Conservation (phyloP, 352 stramenopile species). For the Phytophthora sp. region DNA sequence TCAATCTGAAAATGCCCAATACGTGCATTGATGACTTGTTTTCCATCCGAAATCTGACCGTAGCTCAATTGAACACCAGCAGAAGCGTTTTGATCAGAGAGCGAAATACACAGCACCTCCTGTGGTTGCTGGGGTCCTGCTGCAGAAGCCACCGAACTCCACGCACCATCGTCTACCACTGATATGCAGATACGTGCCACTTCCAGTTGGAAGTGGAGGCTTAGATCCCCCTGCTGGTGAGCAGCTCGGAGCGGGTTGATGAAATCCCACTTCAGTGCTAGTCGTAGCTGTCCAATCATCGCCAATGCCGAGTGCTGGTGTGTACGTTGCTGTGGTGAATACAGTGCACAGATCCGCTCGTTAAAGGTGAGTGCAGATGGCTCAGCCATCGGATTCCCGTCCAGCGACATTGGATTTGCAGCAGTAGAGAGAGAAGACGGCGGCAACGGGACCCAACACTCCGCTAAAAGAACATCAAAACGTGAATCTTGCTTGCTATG, state of each 20-base stretch:
- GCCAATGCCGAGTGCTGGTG: conserved; percentile 44
- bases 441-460: conserved; percentile 80
- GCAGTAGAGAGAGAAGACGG: conserved; percentile 38
- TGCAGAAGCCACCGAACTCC: conserved; percentile 33
- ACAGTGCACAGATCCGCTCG: conserved; percentile 74
- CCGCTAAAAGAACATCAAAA: conserved; percentile 76
- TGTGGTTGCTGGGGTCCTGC: conserved; percentile 47
- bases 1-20: conserved; percentile 86
- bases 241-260: conserved; percentile 54
- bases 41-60: conserved; percentile 64
- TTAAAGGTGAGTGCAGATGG: conserved; percentile 49
- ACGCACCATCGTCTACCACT: conserved; percentile 69
- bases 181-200: conserved; percentile 78
- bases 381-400: conserved; percentile 37
- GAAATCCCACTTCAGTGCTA: conserved; percentile 84
- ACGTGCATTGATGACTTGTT: conserved; percentile 79
- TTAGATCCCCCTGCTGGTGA: conserved; percentile 57
- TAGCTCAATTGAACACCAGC: conserved; percentile 83
- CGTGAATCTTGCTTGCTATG: conserved; percentile 86
- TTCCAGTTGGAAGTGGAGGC: conserved; percentile 77
- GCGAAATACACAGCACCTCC: conserved; percentile 77
- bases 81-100: conserved; percentile 73
- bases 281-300: conserved; percentile 78
- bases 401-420: conserved; percentile 35
- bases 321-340: conserved; percentile 47